phyloP scores from a whole-genome alignment of 768 basidiomycete species.

The Psilocybe azurescens region DNA sequence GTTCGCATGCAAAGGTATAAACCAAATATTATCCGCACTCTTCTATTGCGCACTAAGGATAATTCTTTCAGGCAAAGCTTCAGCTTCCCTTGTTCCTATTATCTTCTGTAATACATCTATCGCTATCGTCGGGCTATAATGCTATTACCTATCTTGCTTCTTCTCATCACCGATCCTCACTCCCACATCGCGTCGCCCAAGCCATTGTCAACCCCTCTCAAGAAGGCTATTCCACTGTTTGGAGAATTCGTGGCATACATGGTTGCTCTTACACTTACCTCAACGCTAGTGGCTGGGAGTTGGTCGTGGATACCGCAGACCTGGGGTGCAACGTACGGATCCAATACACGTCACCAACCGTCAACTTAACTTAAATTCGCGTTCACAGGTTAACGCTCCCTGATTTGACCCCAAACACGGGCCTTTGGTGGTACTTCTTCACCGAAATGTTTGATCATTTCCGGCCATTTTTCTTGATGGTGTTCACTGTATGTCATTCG shows the following conservation, averaged over 20 bases:
- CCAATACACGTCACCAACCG: not conserved
- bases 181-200: conserved; percentile 73
- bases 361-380: not conserved
- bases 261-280: conserved; percentile 49
- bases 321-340: conserved; percentile 82
- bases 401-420: conserved; percentile 92
- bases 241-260: conserved; percentile 60
- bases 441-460: conserved; percentile 99
- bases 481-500: conserved; percentile 75
- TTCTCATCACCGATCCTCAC: conserved; percentile 64
- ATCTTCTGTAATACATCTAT: conserved; percentile 74
- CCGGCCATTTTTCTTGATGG: conserved; percentile 92
- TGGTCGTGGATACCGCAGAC: conserved; percentile 76
- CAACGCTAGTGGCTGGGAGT: conserved; percentile 62
- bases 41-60: no score
- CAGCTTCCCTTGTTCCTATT: conserved; percentile 70
- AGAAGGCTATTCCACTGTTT: conserved; percentile 40
- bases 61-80: conserved; percentile 53
- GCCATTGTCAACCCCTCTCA: conserved; percentile 34
- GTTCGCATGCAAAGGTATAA: conserved; percentile 69
- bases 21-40: not conserved
- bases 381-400: conserved; percentile 72
- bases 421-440: conserved; percentile 99
- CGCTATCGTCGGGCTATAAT: conserved; percentile 72
- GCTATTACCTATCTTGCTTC: conserved; percentile 66